These are phyloP conservation scores for Neofusicoccum laricinum DNA, from an alignment of 2,329 filamentous ascomycete genomes.

Conservation along the genomic window DNA sequence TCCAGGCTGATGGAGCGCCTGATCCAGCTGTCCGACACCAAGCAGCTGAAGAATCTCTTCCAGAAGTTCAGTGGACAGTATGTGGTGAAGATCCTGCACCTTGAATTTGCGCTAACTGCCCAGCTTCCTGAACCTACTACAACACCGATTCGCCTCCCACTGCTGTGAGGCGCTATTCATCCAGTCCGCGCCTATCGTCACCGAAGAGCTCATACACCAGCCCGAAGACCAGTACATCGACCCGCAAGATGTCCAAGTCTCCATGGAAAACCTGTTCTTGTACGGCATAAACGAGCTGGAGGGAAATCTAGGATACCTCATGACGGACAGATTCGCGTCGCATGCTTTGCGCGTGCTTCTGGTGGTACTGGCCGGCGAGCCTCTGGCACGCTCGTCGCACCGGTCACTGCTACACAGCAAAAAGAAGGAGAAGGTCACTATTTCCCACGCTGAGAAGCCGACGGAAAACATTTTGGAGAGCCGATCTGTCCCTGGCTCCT, in stretches of 20 bases:
- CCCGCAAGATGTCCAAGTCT: constrained; percentile 52
- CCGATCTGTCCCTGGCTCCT: constrained; percentile 70
- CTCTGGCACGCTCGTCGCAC: constrained; percentile 60
- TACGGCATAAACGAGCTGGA: constrained; percentile 84
- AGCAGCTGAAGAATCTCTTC: constrained; percentile 84
- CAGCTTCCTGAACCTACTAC: constrained; percentile 79
- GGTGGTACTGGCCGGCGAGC: constrained; percentile 78
- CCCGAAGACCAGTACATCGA: constrained; percentile 41
- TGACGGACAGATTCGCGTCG: constrained; percentile 87
- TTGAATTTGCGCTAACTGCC: constrained; percentile 20
- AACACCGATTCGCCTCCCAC: constrained; percentile 95
- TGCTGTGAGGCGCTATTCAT: constrained; percentile 94
- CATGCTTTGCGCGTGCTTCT: constrained; percentile 85
- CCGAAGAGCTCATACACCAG: constrained; percentile 62
- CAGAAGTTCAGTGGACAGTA: constrained; percentile 77
- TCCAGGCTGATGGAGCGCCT: constrained; percentile 89
- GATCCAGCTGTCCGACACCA: constrained; percentile 73
- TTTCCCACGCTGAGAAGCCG: constrained; percentile 48
- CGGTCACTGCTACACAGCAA: constrained; percentile 83
- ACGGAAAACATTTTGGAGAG: constrained; percentile 41
- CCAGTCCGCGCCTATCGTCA: constrained; percentile 74
- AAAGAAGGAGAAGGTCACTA: constrained; percentile 78
- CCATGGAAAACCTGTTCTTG: constrained; percentile 84
- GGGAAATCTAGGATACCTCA: constrained; percentile 73
- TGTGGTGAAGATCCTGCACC: constrained; percentile 24